Conservation (phyloP, 2,329 filamentous ascomycete genomes). For the Hyphodiscus sp. region DNA sequence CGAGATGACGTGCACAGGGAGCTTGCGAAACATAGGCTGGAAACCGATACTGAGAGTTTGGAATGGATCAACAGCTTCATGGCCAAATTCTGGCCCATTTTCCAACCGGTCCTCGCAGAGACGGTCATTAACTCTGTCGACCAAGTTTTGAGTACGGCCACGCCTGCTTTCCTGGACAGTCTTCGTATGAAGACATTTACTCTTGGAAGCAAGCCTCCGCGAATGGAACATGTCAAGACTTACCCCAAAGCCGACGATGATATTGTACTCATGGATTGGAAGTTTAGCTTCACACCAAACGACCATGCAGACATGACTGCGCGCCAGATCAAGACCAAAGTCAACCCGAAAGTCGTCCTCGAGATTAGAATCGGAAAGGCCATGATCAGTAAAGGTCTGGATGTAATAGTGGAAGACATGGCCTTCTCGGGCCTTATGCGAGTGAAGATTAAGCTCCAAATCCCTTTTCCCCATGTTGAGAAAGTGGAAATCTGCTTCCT, state of each 20-base stretch:
- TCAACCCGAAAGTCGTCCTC: slow-evolving; percentile 93
- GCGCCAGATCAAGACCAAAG: slow-evolving; percentile 85
- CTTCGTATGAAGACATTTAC: slow-evolving; percentile 91
- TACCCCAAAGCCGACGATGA: slow-evolving; percentile 95
- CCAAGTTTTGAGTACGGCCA: slow-evolving; percentile 88
- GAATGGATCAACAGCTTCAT: slow-evolving; percentile 99
- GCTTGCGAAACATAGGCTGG: slow-evolving; percentile 77
- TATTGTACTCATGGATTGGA: slow-evolving; percentile 98
- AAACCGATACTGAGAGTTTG: slow-evolving; percentile 84
- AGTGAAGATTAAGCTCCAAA: slow-evolving; percentile 93
- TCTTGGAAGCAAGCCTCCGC: slow-evolving; percentile 87
- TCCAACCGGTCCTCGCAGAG: slow-evolving; percentile 85
- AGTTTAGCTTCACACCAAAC: slow-evolving; percentile 97
- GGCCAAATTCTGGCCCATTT: slow-evolving; percentile 99
- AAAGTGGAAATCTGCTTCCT: slow-evolving; percentile 93
- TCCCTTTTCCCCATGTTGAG: slow-evolving; percentile 93
- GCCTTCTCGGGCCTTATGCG: slow-evolving; percentile 93
- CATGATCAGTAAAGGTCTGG: slow-evolving; percentile 92
- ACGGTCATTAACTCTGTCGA: slow-evolving; percentile 92
- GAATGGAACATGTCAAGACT: slow-evolving; percentile 96
- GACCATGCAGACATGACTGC: slow-evolving; percentile 88
- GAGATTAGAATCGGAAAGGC: slow-evolving; percentile 94
- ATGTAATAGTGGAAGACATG: slow-evolving; percentile 98
- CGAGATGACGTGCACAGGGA: slow-evolving; percentile 89
- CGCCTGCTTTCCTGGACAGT: slow-evolving; percentile 87